Evolutionary conservation across 768 basidiomycete genomes (phyloP).

Genomic region (Podaxis mareebaensis): DNA sequence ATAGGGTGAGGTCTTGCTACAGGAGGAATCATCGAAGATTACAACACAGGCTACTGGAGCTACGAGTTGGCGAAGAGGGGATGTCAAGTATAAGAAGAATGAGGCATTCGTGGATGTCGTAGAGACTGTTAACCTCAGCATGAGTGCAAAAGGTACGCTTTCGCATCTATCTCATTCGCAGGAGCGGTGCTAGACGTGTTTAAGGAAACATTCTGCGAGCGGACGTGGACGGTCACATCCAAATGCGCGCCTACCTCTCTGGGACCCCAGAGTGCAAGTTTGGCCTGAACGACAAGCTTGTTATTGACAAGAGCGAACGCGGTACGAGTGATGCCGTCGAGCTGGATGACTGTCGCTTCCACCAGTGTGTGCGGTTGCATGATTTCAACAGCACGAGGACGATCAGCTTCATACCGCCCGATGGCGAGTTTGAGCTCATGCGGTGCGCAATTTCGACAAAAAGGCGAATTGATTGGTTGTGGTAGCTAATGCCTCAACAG

Average conservation of each 20-base stretch:
- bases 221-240: conserved; percentile 96
- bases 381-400: conserved; percentile 94
- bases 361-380: conserved; percentile 94
- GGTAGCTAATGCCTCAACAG: conserved; percentile 37
- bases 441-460: conserved; percentile 46
- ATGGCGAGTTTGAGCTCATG: conserved; percentile 99
- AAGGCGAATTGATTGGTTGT: no score
- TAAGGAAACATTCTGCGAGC: conserved; percentile 88
- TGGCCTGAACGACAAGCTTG: conserved; percentile 96
- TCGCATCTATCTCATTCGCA: not conserved
- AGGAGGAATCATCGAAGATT: conserved; percentile 98
- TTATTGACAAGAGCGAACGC: conserved; percentile 83
- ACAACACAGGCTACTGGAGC: conserved; percentile 96
- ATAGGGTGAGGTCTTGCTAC: conserved; percentile 5
- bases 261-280: conserved; percentile 99
- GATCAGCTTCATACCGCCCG: conserved; percentile 97
- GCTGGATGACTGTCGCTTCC: conserved; percentile 97
- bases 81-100: conserved; percentile 99
- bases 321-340: conserved; percentile 82
- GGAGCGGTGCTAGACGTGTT: not conserved
- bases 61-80: conserved; percentile 92
- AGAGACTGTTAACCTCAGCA: conserved; percentile 92
- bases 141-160: conserved; percentile 89
- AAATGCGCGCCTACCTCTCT: conserved; percentile 96
- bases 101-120: conserved; percentile 99